These are phyloP conservation scores for Fomitopsis serialis DNA, from an alignment of 768 basidiomycete species.

Conservation along the genomic window DNA sequence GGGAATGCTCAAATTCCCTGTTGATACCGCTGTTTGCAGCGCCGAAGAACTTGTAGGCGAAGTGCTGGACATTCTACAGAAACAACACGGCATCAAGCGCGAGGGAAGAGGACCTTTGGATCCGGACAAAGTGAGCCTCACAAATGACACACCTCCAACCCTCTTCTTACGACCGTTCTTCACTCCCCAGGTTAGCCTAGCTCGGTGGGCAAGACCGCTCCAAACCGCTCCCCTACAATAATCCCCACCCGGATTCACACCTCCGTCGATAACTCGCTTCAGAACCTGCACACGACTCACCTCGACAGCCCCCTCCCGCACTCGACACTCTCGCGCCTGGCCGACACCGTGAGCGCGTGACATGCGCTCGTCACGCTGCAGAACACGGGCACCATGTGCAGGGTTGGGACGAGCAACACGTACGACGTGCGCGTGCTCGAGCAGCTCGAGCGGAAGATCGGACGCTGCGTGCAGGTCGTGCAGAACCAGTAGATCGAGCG, in stretches of 20 bases:
- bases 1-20: no score
- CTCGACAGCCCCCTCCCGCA: constrained; percentile 79
- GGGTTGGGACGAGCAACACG: constrained; percentile 74
- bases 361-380: constrained; percentile 53
- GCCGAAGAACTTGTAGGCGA: no score
- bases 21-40: no score
- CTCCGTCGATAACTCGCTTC: constrained; percentile 61
- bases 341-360: constrained; percentile 69
- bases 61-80: no score
- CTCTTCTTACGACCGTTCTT: background rate
- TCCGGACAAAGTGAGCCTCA: no score
- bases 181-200: constrained; percentile 56
- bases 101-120: no score
- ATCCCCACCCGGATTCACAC: constrained; percentile 54
- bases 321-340: constrained; percentile 56
- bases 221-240: constrained; percentile 71
- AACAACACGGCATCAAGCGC: no score
- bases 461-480: constrained; percentile 56
- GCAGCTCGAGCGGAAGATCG: constrained; percentile 45
- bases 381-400: constrained; percentile 54
- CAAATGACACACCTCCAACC: no score
- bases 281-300: constrained; percentile 65
- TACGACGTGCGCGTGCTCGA: constrained; percentile 58
- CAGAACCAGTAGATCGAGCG: constrained; percentile 82
- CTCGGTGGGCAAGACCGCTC: constrained; percentile 65